A percentile compares a stretch with the other conserved stretches of the same genome.
These are phyloP conservation scores for Leishmania tarentolae DNA, from an alignment of 208 protist genomes.

Conservation along the genomic window DNA sequence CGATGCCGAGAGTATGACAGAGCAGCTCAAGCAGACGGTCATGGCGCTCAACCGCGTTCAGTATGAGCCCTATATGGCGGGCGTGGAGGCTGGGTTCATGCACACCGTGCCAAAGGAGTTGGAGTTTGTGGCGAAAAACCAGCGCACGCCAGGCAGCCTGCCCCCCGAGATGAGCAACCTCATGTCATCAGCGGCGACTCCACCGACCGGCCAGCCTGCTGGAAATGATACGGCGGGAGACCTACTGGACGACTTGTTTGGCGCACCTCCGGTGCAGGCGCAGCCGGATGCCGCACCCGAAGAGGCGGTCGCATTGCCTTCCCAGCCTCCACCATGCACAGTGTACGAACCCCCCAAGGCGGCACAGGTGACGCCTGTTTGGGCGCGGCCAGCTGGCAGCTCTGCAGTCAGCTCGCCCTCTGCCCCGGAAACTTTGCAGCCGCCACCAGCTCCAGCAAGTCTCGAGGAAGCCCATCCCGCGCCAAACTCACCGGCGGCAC, in stretches of 20 bases:
- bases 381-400: conserved; percentile 21
- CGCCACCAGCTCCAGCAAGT: neutral
- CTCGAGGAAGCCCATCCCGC: neutral
- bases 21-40: conserved; percentile 69
- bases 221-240: conserved; percentile 27
- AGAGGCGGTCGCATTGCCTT: conserved; percentile 2
- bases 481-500: conserved; percentile 3
- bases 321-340: conserved; percentile 21
- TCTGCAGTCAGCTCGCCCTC: conserved; percentile 5
- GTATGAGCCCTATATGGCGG: conserved; percentile 83
- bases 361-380: conserved; percentile 44
- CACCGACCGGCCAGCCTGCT: neutral
- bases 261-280: conserved; percentile 25
- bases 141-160: conserved; percentile 49
- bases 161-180: conserved; percentile 31
- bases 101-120: conserved; percentile 79
- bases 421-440: conserved; percentile 3
- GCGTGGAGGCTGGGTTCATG: conserved; percentile 68
- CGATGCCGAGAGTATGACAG: conserved; percentile 66
- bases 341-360: conserved; percentile 38
- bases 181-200: neutral
- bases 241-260: conserved; percentile 86
- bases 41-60: conserved; percentile 83
- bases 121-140: conserved; percentile 77
- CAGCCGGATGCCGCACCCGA: conserved; percentile 11